These are phyloP conservation scores for Nasturtium officinale DNA, from an alignment of 345 rosid genomes.

Conservation along the genomic window DNA sequence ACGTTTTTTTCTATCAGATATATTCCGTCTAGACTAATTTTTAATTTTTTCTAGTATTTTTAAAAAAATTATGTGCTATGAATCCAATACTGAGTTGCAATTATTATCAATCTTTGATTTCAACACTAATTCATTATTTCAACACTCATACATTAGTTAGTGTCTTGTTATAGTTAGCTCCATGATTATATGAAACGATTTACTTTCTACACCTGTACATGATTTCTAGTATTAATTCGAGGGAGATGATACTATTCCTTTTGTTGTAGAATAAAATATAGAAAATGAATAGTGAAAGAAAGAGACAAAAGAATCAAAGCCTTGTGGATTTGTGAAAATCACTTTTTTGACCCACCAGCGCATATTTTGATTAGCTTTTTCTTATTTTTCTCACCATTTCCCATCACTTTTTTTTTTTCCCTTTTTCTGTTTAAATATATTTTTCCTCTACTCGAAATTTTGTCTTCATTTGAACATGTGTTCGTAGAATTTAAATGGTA, in stretches of 20 bases:
- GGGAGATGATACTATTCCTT: slow-evolving; percentile 35
- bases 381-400: slow-evolving; percentile 34
- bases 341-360: slow-evolving; percentile 46
- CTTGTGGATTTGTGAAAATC: slow-evolving; percentile 45
- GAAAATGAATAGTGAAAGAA: slow-evolving; percentile 36
- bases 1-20: background rate
- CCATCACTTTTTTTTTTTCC: slow-evolving; percentile 29
- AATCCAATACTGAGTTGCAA: background rate
- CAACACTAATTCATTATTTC: too few relatives aligned
- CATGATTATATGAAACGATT: too few relatives aligned
- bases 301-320: slow-evolving; percentile 41
- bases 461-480: slow-evolving; percentile 39
- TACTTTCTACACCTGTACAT: too few relatives aligned
- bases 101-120: background rate
- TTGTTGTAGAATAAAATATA: slow-evolving; percentile 32
- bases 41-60: background rate
- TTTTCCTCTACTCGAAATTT: slow-evolving; percentile 26
- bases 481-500: slow-evolving; percentile 9
- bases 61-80: background rate
- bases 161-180: too few relatives aligned
- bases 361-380: slow-evolving; percentile 37
- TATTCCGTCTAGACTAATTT: slow-evolving; percentile 12
- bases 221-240: too few relatives aligned
- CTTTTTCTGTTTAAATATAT: background rate
- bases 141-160: too few relatives aligned